A percentile compares a stretch with the other conserved stretches of the same genome.
These are phyloP conservation scores for Psilocybe cubensis DNA, from an alignment of 768 basidiomycete genomes.

Conservation along the genomic window DNA sequence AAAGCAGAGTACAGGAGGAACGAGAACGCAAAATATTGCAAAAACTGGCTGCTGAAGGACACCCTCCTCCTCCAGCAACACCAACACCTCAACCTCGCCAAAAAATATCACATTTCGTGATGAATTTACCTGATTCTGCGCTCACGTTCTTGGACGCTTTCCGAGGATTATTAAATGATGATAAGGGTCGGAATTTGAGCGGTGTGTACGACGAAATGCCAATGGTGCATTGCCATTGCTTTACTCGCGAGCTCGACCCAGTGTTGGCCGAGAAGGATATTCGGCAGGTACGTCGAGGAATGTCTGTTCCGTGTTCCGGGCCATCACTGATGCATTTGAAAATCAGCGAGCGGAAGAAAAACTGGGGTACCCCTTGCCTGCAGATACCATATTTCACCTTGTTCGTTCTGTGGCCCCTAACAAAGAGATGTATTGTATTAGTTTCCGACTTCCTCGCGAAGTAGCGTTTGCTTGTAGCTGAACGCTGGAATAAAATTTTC, in stretches of 20 bases:
- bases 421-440: slow-evolving; percentile 98
- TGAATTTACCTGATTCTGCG: slow-evolving; percentile 96
- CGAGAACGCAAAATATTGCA: slow-evolving; percentile 41
- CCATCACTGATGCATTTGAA: slow-evolving; percentile 18
- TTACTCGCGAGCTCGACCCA: slow-evolving; percentile 81
- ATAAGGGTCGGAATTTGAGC: slow-evolving; percentile 35
- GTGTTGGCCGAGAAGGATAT: slow-evolving; percentile 79
- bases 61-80: slow-evolving; percentile 12
- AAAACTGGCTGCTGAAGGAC: slow-evolving; percentile 24
- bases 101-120: slow-evolving; percentile 86
- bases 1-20: slow-evolving; percentile 48
- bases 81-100: slow-evolving; percentile 42
- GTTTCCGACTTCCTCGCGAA: slow-evolving; percentile 59
- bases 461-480: slow-evolving; percentile 35
- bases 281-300: slow-evolving; percentile 58
- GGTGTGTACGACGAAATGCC: slow-evolving; percentile 72
- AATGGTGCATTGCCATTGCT: slow-evolving; percentile 95
- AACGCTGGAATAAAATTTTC: not conserved
- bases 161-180: slow-evolving; percentile 63
- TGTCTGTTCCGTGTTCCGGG: slow-evolving; percentile 2
- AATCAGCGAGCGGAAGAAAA: slow-evolving; percentile 71
- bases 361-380: slow-evolving; percentile 57
- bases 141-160: slow-evolving; percentile 90
- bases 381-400: slow-evolving; percentile 61
- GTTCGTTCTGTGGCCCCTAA: slow-evolving; percentile 94